phyloP scores from a whole-genome alignment of 306 rosid species.

The Cercis canadensis region DNA sequence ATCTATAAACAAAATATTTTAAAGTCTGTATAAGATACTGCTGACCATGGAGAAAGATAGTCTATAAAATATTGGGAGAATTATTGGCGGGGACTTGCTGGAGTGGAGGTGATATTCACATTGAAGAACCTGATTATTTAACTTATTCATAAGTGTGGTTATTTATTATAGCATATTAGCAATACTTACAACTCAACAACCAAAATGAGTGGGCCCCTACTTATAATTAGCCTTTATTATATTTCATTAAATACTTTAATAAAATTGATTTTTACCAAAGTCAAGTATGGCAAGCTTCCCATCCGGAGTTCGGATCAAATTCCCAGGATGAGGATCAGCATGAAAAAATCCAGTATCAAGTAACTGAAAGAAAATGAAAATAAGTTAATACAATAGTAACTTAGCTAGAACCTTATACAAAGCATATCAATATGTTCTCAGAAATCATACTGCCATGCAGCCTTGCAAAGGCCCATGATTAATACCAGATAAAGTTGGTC shows the following conservation, averaged over 20 bases:
- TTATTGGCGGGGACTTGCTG: too few species aligned
- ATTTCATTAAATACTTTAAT: slow-evolving; percentile 33
- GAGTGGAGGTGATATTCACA: too few species aligned
- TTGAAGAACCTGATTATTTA: too few species aligned
- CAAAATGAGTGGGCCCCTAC: too few species aligned
- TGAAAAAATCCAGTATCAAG: slow-evolving; percentile 98
- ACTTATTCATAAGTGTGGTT: too few species aligned
- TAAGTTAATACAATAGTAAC: slow-evolving; percentile 30
- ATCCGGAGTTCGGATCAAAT: slow-evolving; percentile 97
- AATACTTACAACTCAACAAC: too few species aligned
- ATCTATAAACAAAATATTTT: not conserved
- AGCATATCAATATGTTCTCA: not conserved
- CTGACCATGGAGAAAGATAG: slow-evolving; percentile 21
- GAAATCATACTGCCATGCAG: slow-evolving; percentile 15
- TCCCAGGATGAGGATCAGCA: slow-evolving; percentile 99
- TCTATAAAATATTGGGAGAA: slow-evolving; percentile 4
- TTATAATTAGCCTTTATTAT: too few species aligned
- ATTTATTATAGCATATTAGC: too few species aligned
- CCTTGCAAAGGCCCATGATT: not conserved
- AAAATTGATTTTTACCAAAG: slow-evolving; percentile 70
- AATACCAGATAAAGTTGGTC: slow-evolving; percentile 8
- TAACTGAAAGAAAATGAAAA: slow-evolving; percentile 57
- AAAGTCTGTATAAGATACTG: not conserved
- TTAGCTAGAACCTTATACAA: slow-evolving; percentile 10
- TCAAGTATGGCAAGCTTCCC: slow-evolving; percentile 98